phyloP scores from a whole-genome alignment of 306 rosid species.

The Astragalus glycyphyllos region DNA sequence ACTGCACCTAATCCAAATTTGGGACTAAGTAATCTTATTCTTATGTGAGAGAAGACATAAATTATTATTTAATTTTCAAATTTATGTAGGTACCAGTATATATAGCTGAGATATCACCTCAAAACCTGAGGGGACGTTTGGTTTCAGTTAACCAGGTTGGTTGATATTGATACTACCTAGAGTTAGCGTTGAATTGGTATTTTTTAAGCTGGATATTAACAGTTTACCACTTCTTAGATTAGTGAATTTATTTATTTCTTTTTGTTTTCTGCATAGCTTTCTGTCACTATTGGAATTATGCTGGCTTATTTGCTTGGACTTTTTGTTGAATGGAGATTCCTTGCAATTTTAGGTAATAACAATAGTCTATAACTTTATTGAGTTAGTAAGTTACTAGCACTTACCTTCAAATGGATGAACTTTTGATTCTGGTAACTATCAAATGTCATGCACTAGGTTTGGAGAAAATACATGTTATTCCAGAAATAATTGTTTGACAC shows the following conservation, averaged over 20 bases:
- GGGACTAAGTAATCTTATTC: neutral
- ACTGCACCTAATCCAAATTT: too few species aligned
- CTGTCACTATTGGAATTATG: constrained; percentile 93
- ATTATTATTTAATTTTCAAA: constrained; percentile 33
- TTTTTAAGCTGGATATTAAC: neutral
- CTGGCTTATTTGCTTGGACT: constrained; percentile 92
- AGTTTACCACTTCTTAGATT: constrained; percentile 4
- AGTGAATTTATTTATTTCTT: constrained; percentile 24
- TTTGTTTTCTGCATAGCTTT: constrained; percentile 60
- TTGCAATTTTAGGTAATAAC: constrained; percentile 89
- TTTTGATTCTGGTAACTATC: constrained; percentile 26
- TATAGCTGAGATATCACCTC: constrained; percentile 96
- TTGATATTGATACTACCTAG: constrained; percentile 33
- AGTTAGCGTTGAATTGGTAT: constrained; percentile 4
- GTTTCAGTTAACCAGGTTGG: constrained; percentile 92
- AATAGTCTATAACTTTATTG: constrained; percentile 40
- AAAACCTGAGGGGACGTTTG: constrained; percentile 80
- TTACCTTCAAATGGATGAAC: constrained; percentile 14
- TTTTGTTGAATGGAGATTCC: constrained; percentile 92
- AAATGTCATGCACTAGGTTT: constrained; percentile 24
- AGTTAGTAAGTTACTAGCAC: constrained; percentile 20
- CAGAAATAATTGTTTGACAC: too few species aligned
- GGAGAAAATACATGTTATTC: constrained; percentile 8
- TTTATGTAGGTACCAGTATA: constrained; percentile 81
- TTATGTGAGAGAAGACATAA: constrained; percentile 36